Base-by-base conservation (phyloP, 176 grass and related monocot species). In the Oryza rufipogon region DNA sequence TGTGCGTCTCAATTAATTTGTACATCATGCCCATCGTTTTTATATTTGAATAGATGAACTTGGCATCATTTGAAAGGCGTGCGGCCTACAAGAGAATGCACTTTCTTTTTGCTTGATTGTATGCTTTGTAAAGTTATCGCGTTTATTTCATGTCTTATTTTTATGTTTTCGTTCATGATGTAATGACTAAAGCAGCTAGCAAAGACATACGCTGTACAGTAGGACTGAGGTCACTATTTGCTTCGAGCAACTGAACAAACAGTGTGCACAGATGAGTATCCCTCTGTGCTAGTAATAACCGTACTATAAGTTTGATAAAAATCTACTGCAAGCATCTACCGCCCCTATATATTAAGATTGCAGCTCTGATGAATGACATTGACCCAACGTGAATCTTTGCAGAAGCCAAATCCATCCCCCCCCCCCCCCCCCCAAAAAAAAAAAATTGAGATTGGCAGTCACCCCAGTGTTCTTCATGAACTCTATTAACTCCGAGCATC, bases 251-350 rank as follows among this genome's bases (percentile, higher is more conserved):
- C 34, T 36, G 34, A 36, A 30, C n/a, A 39, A 65, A 77, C 33
- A 83, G 56, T 78, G 67, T 41, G 69, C 9, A 58, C 81, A 48
- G 16, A 84, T 4, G 41, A 60, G 16, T 14, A 32, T 32, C 30
- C 30, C 30, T 4, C 66, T 4, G 74, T 67, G 74, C 36, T 19
- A 60, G 25, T 45, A 85, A 61, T 34, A 25, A 76, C 34, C 19
- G 4, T 36, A 42, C 0, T 42, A 19, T 34, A 70, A 28, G 42
- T 13, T 41, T 77, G 74, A 54, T 66, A 3, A 19, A 65, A 12
- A 34, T 14, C 34, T 23, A 9, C 67, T 73, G 45, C 58, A 6
- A 14, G 4, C 74, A 66, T 41, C 52, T 66, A 17, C 44, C 28
- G 0, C 42, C 5, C 42, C 5, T 42, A 42, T 42, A 42, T 44